A percentile compares a stretch with the other conserved stretches of the same genome.
Conservation (phyloP, 2,329 filamentous ascomycete genomes). For the Fusarium abutilonis region DNA sequence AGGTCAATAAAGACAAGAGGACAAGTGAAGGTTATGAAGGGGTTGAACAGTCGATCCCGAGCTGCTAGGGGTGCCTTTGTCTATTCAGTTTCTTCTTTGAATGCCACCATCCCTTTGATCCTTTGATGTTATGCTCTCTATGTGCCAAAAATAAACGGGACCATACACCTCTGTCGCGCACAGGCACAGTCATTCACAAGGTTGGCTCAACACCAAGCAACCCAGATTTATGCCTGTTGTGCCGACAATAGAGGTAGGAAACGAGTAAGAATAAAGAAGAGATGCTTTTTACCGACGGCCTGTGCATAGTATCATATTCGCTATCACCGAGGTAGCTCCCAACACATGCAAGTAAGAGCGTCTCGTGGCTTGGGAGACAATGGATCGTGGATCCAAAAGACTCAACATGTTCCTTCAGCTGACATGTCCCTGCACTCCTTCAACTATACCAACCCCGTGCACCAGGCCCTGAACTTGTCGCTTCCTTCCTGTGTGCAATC, state of each 20-base stretch:
- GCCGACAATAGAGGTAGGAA: neutral
- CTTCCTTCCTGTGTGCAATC: conserved; percentile 82
- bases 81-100: conserved; percentile 19
- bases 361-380: conserved; percentile 16
- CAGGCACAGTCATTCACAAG: conserved; percentile 12
- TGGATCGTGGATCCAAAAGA: neutral
- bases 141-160: conserved; percentile 20
- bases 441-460: conserved; percentile 74
- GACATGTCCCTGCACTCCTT: conserved; percentile 9
- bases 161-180: conserved; percentile 4
- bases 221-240: neutral
- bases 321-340: conserved; percentile 14
- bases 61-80: conserved; percentile 19
- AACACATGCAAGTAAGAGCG: conserved; percentile 7
- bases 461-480: conserved; percentile 61
- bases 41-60: neutral
- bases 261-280: conserved; percentile 26
- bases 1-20: conserved; percentile 8
- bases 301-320: conserved; percentile 16
- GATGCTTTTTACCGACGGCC: neutral
- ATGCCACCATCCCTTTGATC: conserved; percentile 14
- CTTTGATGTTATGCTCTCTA: neutral
- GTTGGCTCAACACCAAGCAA: conserved; percentile 3
- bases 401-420: conserved; percentile 6
- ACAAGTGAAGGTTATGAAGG: conserved; percentile 15